These are phyloP conservation scores for Hymenoscyphus salicellus DNA, from an alignment of 2,329 filamentous ascomycete genomes.

Conservation along the genomic window DNA sequence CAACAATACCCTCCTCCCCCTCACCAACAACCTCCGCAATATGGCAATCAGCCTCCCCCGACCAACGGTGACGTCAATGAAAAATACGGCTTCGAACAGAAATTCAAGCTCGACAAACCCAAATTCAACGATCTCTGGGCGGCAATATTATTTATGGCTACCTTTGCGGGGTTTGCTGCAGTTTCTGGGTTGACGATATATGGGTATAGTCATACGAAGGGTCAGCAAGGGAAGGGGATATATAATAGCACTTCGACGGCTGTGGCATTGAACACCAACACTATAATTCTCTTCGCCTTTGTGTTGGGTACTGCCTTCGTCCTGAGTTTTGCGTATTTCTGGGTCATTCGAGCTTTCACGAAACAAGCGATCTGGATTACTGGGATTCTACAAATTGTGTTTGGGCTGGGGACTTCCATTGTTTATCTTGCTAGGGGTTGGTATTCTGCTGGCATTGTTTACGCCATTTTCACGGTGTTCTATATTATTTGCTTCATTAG, in stretches of 20 bases:
- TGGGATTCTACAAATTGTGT: constrained; percentile 80
- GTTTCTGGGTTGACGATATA: constrained; percentile 74
- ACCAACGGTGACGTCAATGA: constrained; percentile 8
- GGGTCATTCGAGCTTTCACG: constrained; percentile 71
- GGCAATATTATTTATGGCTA: constrained; percentile 69
- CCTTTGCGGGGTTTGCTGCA: constrained; percentile 70
- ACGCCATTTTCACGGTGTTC: constrained; percentile 78
- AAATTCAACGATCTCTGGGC: constrained; percentile 93
- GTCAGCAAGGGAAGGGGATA: constrained; percentile 68
- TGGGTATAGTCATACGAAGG: constrained; percentile 65
- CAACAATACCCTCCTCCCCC: constrained; percentile 13
- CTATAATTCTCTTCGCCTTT: constrained; percentile 79
- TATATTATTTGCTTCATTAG: constrained; percentile 78
- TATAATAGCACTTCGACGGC: constrained; percentile 61
- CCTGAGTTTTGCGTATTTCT: constrained; percentile 75
- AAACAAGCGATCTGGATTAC: constrained; percentile 85
- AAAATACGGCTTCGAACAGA: constrained; percentile 62
- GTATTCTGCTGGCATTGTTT: constrained; percentile 80
- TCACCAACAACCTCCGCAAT: constrained; percentile 23
- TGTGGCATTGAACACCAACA: constrained; percentile 75
- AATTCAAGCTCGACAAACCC: constrained; percentile 78
- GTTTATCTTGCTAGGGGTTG: constrained; percentile 78
- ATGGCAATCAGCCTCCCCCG: constrained; percentile 17
- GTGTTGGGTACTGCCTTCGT: constrained; percentile 70
- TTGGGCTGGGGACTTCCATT: constrained; percentile 79